Conservation (phyloP, 2,329 filamentous ascomycete genomes). For the Diaporthe sp. region DNA sequence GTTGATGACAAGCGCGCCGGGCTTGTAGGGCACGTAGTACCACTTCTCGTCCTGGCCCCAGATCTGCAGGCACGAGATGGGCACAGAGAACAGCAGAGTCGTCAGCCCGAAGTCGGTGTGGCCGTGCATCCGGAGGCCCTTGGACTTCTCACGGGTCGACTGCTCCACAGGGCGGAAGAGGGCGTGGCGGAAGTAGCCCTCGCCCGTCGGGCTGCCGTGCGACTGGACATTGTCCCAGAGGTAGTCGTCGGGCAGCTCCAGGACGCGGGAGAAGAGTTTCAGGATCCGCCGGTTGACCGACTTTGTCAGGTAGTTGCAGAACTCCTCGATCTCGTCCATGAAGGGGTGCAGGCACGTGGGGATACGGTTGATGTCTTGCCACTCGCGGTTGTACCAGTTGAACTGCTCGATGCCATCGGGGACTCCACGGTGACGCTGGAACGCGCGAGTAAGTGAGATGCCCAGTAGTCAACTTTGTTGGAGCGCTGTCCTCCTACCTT, state of each 20-base stretch:
- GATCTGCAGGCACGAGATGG: slow-evolving; percentile 62
- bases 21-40: slow-evolving; percentile 61
- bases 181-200: slow-evolving; percentile 62
- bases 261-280: slow-evolving; percentile 57
- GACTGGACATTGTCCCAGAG: slow-evolving; percentile 61
- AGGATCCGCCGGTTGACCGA: slow-evolving; percentile 61
- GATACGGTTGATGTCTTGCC: slow-evolving; percentile 56
- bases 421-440: slow-evolving; percentile 56
- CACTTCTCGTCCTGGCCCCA: slow-evolving; percentile 59
- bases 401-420: slow-evolving; percentile 68
- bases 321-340: slow-evolving; percentile 62
- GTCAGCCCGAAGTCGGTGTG: slow-evolving; percentile 64
- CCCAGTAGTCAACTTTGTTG: too few species aligned
- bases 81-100: slow-evolving; percentile 61
- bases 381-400: slow-evolving; percentile 65
- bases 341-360: slow-evolving; percentile 63
- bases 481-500: slow-evolving; percentile 48
- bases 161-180: slow-evolving; percentile 55
- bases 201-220: slow-evolving; percentile 57
- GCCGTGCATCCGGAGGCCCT: slow-evolving; percentile 59
- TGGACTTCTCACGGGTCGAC: slow-evolving; percentile 50
- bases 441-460: background rate
- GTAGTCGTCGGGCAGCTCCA: slow-evolving; percentile 60
- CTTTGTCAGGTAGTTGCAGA: slow-evolving; percentile 58
- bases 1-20: slow-evolving; percentile 64